phyloP scores from a whole-genome alignment of 2,329 filamentous ascomycete species.

The Xylariaceae sp. region DNA sequence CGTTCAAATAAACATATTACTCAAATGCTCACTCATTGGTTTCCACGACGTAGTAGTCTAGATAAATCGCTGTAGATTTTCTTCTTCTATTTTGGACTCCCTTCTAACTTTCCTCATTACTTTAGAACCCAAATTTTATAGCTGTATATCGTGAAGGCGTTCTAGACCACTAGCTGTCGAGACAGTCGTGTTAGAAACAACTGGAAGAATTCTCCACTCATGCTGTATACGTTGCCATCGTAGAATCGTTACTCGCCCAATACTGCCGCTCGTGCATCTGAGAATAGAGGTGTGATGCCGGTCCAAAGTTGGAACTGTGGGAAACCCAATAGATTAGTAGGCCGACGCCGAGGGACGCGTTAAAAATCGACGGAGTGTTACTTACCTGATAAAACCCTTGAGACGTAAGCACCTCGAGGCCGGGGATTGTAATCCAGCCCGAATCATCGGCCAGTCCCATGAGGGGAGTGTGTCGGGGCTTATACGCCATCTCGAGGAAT shows the following conservation, averaged over 20 bases:
- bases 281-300: conserved; percentile 76
- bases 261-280: conserved; percentile 69
- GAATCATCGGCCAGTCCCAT: conserved; percentile 82
- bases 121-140: no score
- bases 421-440: conserved; percentile 84
- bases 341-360: background rate
- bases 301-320: conserved; percentile 82
- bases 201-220: background rate
- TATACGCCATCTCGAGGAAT: conserved; percentile 95
- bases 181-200: no score
- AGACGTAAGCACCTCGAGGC: conserved; percentile 85
- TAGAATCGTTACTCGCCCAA: conserved; percentile 46
- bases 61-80: background rate
- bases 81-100: background rate
- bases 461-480: conserved; percentile 80
- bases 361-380: conserved; percentile 21
- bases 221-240: background rate
- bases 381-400: conserved; percentile 88
- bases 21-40: no score
- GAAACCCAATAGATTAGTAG: conserved; percentile 24
- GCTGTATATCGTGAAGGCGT: no score
- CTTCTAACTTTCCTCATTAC: background rate
- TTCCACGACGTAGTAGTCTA: no score
- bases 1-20: no score
- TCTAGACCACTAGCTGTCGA: no score